Evolutionary conservation across 2,329 filamentous ascomycete species (phyloP).

Genomic region (Cryphonectria radicalis): DNA sequence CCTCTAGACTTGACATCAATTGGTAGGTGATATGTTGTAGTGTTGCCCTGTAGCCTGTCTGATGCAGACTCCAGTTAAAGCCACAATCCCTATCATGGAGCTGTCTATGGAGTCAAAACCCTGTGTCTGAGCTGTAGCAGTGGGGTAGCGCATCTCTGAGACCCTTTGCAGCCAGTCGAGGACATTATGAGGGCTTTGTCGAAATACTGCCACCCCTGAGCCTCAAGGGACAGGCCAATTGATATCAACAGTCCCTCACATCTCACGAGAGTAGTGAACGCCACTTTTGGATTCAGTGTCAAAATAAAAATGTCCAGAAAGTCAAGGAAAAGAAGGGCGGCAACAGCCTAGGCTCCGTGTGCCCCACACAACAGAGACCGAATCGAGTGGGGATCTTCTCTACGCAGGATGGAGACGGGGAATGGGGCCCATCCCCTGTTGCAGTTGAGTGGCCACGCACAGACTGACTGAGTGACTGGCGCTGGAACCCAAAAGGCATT

Average conservation of each 20-base stretch:
- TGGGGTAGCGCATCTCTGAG: neutral
- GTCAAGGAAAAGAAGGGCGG: neutral
- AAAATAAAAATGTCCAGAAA: neutral
- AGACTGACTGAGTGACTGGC: neutral
- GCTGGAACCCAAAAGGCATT: conserved; percentile 4
- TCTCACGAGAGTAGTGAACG: neutral
- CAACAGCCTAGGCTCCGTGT: neutral
- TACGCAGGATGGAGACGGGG: neutral
- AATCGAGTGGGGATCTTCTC: neutral
- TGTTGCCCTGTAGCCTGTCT: neutral
- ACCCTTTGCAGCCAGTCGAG: neutral
- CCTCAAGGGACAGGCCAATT: neutral
- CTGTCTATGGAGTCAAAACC: neutral
- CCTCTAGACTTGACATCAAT: neutral
- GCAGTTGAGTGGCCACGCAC: conserved; percentile 2
- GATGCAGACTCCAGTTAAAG: neutral
- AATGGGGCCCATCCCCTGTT: conserved; percentile 2
- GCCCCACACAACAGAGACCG: neutral
- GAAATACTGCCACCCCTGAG: neutral
- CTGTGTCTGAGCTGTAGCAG: neutral
- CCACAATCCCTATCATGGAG: neutral
- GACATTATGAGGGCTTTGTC: neutral
- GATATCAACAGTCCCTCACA: neutral
- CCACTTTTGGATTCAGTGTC: neutral
- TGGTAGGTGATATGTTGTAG: neutral